Evolutionary conservation across 2,329 filamentous ascomycete genomes (phyloP), one percentile per base, ranked within the genome.

Genomic region (Phialophora verrucosa): DNA sequence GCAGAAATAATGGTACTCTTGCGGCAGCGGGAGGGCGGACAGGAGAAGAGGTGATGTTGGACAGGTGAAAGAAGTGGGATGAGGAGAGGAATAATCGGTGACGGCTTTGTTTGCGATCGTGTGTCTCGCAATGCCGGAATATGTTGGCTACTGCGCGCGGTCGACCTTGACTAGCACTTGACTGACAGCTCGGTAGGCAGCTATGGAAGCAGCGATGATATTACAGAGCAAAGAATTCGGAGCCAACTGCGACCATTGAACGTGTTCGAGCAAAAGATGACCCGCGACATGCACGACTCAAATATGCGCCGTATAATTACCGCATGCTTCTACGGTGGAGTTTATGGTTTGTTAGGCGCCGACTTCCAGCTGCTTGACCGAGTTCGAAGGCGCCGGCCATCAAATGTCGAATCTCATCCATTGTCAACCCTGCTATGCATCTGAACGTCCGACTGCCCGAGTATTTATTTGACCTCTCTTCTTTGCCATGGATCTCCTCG

Each of bases 211-310:
- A 51, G 49, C 25, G 20, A 51, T 23, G 11, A 25, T 29, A 51
- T 51, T 51, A 14, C 14, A 51, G 12, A 35, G 10, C 10, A 35
- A 51, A 51, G 20, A 14, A 25, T 27, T 25, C 23, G 12, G 53
- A 55, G 29, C 53, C 53, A 55, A n/a, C 53, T 55, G 53, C 53
- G 53, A 35, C 29, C 53, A 32, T 31, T 55, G 53, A 55, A 55
- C 38, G 25, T 55, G 25, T 23, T 12, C 53, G 31, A 29, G 29
- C 23, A 32, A 55, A 54, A 35, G 53, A 55, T 55, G 53, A 55
- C 53, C 53, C 53, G 53, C 53, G 53, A 55, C 53, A 55, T 32
- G 23, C 25, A 31, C 8, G 29, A 23, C n/a, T 17, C 5, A 29
- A 29, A 31, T 2, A n/a, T 55, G 25, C 53, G 27, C 53, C 53